A percentile compares a stretch with the other conserved stretches of the same genome.
These are phyloP conservation scores for Curvularia hawaiiensis DNA, from an alignment of 2,329 filamentous ascomycete species.

Conservation along the genomic window DNA sequence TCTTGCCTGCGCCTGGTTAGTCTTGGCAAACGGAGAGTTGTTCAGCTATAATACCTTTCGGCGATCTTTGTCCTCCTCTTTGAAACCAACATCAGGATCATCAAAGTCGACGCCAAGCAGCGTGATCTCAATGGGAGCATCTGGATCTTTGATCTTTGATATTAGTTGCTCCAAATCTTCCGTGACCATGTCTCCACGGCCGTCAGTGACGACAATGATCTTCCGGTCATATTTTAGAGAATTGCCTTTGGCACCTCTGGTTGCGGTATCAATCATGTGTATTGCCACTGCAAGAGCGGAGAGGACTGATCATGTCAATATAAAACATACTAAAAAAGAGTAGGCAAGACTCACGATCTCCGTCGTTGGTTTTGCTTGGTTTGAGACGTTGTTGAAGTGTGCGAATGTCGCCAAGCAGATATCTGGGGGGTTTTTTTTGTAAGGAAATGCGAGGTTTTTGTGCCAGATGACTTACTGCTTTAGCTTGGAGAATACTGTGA, in stretches of 20 bases:
- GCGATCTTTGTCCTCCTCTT: constrained; percentile 82
- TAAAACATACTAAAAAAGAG: neutral
- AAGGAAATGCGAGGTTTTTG: neutral
- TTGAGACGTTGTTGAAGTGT: constrained; percentile 67
- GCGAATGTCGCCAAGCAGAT: constrained; percentile 72
- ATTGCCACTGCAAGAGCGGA: constrained; percentile 87
- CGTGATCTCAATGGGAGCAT: constrained; percentile 71
- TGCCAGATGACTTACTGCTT: constrained; percentile 59
- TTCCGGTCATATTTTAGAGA: constrained; percentile 44
- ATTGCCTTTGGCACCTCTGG: constrained; percentile 66
- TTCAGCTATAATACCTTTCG: constrained; percentile 62
- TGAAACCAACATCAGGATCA: constrained; percentile 84
- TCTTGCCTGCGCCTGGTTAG: constrained; percentile 53
- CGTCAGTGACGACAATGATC: constrained; percentile 87
- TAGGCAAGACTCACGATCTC: constrained; percentile 66
- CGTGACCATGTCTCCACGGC: constrained; percentile 71
- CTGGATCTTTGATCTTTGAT: constrained; percentile 72
- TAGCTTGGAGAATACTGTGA: constrained; percentile 70
- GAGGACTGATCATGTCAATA: constrained; percentile 57
- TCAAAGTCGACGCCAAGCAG: constrained; percentile 93
- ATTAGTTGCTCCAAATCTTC: constrained; percentile 74
- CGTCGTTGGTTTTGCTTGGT: constrained; percentile 69
- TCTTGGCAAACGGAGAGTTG: neutral
- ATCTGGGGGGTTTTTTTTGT: constrained; percentile 46
- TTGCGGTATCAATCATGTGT: constrained; percentile 88